These are phyloP conservation scores for Talaromyces sp. DNA, from an alignment of 2,329 filamentous ascomycete genomes.

Conservation along the genomic window DNA sequence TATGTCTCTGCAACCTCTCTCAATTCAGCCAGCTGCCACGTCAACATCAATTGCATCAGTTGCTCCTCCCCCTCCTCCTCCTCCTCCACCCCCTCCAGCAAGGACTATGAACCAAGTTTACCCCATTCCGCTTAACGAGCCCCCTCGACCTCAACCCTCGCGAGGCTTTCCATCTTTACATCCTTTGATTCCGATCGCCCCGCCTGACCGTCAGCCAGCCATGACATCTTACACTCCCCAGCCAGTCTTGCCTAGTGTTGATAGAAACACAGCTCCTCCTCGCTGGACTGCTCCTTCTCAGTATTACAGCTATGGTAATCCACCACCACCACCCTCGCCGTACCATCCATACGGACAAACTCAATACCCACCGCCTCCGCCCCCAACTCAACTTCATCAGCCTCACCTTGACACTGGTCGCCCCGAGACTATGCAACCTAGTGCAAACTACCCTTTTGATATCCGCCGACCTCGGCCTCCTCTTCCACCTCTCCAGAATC, in stretches of 20 bases:
- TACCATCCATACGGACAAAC: conserved; percentile 6
- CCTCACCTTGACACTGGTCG: background rate
- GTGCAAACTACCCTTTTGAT: conserved; percentile 11
- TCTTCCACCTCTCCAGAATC: conserved; percentile 6
- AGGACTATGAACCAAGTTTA: background rate
- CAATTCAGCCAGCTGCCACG: conserved; percentile 16
- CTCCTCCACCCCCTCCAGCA: background rate
- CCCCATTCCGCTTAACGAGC: conserved; percentile 1
- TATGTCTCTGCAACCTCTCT: conserved; percentile 12
- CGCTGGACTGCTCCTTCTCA: conserved; percentile 2
- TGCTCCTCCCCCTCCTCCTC: background rate
- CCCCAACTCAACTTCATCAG: conserved; percentile 1
- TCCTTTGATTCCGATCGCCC: background rate
- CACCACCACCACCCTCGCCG: background rate
- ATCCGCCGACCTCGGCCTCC: background rate
- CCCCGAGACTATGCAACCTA: background rate
- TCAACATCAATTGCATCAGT: background rate
- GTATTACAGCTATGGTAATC: background rate
- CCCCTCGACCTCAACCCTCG: conserved; percentile 4
- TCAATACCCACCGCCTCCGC: conserved; percentile 1
- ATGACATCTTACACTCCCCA: background rate
- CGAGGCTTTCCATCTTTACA: conserved; percentile 7
- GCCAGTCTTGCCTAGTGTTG: conserved; percentile 1
- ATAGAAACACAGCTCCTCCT: conserved; percentile 5
- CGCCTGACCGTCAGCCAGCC: background rate